phyloP scores from a whole-genome alignment of 805 yeast species.

The Lipomyces sp. region DNA sequence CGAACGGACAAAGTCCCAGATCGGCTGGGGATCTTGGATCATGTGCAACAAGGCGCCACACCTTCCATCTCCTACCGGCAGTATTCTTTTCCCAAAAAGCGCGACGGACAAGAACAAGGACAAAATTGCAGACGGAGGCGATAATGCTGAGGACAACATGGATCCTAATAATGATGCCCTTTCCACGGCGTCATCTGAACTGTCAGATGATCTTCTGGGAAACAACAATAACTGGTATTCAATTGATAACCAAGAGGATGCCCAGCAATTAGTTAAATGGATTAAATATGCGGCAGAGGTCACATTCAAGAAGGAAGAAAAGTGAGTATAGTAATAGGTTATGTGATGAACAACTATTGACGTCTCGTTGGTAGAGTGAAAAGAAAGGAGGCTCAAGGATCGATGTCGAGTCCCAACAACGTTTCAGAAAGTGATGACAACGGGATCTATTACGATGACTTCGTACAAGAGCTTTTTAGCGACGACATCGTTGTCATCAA shows the following conservation, averaged over 20 bases:
- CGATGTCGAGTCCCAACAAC: background rate
- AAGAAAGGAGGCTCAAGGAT: slow-evolving; percentile 2
- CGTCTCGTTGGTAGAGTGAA: background rate
- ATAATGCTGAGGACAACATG: background rate
- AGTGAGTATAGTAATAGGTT: background rate
- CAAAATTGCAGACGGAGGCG: background rate
- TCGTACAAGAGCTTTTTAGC: slow-evolving; percentile 23
- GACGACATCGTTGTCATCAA: slow-evolving; percentile 2
- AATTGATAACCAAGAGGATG: slow-evolving; percentile 29
- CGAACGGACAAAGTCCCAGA: slow-evolving; percentile 42
- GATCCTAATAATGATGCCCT: slow-evolving; percentile 17
- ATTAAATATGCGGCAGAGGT: slow-evolving; percentile 18
- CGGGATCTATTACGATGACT: slow-evolving; percentile 20
- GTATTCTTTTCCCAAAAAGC: slow-evolving; percentile 27
- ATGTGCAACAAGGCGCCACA: slow-evolving; percentile 37
- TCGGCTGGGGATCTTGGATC: slow-evolving; percentile 47
- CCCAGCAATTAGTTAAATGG: slow-evolving; percentile 30
- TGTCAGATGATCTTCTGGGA: slow-evolving; percentile 30
- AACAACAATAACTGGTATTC: slow-evolving; percentile 35
- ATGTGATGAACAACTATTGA: background rate
- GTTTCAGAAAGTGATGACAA: slow-evolving; percentile 3
- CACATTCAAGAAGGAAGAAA: slow-evolving; percentile 11
- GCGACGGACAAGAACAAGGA: slow-evolving; percentile 8
- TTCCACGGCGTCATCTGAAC: slow-evolving; percentile 26
- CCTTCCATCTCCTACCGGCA: slow-evolving; percentile 36